Conservation (phyloP, 1,139 yeast species). For the Pichia inconspicua region DNA sequence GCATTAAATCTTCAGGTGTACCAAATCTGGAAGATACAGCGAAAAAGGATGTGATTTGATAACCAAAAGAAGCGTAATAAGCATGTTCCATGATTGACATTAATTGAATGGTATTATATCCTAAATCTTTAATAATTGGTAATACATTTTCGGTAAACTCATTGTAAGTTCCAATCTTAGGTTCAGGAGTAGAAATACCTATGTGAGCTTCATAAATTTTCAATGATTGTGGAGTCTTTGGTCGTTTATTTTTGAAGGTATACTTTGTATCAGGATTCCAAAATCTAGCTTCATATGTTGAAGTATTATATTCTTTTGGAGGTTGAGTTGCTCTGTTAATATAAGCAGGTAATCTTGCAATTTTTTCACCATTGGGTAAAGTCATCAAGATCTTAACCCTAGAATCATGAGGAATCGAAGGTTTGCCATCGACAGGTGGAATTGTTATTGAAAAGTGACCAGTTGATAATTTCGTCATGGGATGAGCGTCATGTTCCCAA, state of each 20-base stretch:
- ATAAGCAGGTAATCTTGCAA: constrained; percentile 90
- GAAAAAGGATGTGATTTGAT: constrained; percentile 88
- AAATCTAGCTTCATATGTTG: constrained; percentile 76
- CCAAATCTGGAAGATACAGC: constrained; percentile 88
- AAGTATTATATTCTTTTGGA: constrained; percentile 40
- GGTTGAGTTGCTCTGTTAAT: constrained; percentile 74
- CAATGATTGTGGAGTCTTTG: constrained; percentile 49
- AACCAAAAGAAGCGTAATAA: constrained; percentile 94
- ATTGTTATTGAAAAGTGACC: constrained; percentile 64
- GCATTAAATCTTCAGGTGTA: constrained; percentile 88
- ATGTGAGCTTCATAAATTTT: constrained; percentile 94
- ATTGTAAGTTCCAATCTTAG: constrained; percentile 72
- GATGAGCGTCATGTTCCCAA: constrained; percentile 62
- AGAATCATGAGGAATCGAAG: constrained; percentile 75
- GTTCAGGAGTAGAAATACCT: constrained; percentile 90
- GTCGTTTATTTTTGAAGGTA: constrained; percentile 56
- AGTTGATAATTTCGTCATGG: constrained; percentile 47
- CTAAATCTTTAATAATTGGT: constrained; percentile 78
- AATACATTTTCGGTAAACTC: constrained; percentile 74
- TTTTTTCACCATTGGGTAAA: constrained; percentile 56
- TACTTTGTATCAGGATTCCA: constrained; percentile 75
- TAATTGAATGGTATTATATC: constrained; percentile 87
- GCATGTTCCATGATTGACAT: constrained; percentile 99
- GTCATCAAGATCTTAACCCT: constrained; percentile 66
- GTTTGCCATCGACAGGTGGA: constrained; percentile 45